Conservation (phyloP, 2,329 filamentous ascomycete genomes). For the Septoria petroselini region DNA sequence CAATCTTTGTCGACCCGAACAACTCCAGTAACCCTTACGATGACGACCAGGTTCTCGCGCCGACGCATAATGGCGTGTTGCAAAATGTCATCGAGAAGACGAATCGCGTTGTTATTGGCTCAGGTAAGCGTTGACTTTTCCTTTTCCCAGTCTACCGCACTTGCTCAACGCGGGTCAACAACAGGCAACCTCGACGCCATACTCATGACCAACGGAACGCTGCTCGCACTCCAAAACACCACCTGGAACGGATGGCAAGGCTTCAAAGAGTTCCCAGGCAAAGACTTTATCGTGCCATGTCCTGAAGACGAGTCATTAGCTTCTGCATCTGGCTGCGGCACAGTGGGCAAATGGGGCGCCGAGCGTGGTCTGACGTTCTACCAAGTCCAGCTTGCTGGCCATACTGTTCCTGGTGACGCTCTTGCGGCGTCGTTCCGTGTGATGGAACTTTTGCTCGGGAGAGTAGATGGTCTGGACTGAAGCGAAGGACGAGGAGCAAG, state of each 20-base stretch:
- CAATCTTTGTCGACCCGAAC: constrained; percentile 13
- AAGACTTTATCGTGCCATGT: constrained; percentile 29
- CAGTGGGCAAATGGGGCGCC: constrained; percentile 19
- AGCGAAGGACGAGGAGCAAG: too few species aligned
- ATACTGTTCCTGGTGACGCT: constrained; percentile 40
- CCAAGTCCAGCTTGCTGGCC: constrained; percentile 30
- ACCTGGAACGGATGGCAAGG: constrained; percentile 35
- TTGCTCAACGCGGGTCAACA: too few species aligned
- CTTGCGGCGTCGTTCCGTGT: too few species aligned
- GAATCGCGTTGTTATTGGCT: constrained; percentile 36
- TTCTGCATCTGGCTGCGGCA: constrained; percentile 14
- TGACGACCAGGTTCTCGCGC: constrained; percentile 23
- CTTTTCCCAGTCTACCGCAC: too few species aligned
- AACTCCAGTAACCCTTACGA: background rate
- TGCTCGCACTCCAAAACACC: constrained; percentile 33
- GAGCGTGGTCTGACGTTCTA: constrained; percentile 34
- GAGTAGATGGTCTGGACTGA: too few species aligned
- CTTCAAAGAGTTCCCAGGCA: constrained; percentile 27
- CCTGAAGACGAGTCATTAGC: background rate
- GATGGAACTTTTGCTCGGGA: too few species aligned
- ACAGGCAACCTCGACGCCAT: constrained; percentile 31
- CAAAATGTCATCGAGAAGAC: constrained; percentile 34
- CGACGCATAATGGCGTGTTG: constrained; percentile 17
- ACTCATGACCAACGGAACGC: constrained; percentile 33
- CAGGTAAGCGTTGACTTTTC: too few species aligned